Evolutionary conservation across 2,329 filamentous ascomycete species (phyloP).

Genomic region (Sclerotinia nivalis): DNA sequence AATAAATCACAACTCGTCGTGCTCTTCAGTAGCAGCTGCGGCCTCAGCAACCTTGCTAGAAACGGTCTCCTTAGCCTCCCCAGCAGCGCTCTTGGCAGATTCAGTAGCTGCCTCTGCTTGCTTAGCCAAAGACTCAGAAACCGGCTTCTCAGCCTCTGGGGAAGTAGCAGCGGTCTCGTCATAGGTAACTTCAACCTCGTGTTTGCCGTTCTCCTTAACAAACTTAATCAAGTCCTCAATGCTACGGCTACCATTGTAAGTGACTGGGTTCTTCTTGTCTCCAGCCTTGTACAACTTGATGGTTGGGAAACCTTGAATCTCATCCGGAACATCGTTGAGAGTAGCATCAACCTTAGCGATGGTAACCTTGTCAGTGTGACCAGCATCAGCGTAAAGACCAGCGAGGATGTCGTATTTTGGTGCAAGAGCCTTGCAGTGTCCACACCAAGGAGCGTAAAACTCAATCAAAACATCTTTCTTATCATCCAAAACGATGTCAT

Average conservation of each 20-base stretch:
- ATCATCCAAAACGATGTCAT: slow-evolving; percentile 87
- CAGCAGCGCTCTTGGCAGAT: slow-evolving; percentile 46
- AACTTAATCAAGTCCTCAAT: slow-evolving; percentile 90
- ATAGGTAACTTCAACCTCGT: slow-evolving; percentile 69
- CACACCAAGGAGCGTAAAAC: slow-evolving; percentile 99
- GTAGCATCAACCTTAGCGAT: slow-evolving; percentile 99
- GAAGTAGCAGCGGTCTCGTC: slow-evolving; percentile 50
- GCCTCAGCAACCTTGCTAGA: slow-evolving; percentile 50
- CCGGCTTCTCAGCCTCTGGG: slow-evolving; percentile 48
- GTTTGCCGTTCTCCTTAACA: slow-evolving; percentile 91
- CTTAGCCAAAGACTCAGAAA: slow-evolving; percentile 44
- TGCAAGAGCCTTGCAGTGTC: slow-evolving; percentile 98
- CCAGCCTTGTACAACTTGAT: slow-evolving; percentile 98
- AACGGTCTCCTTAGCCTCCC: slow-evolving; percentile 50
- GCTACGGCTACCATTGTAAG: slow-evolving; percentile 85
- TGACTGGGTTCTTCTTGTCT: slow-evolving; percentile 78
- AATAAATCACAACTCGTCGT: slow-evolving; percentile 72
- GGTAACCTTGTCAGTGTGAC: slow-evolving; percentile 79
- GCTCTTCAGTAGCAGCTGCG: slow-evolving; percentile 44
- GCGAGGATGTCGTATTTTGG: slow-evolving; percentile 96
- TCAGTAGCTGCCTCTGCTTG: slow-evolving; percentile 45
- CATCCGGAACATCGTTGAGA: slow-evolving; percentile 92
- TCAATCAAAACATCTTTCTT: slow-evolving; percentile 96
- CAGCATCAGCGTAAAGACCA: slow-evolving; percentile 69
- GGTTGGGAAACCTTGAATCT: slow-evolving; percentile 96